Evolutionary conservation across 2,329 filamentous ascomycete genomes (phyloP).

Genomic region (Remersonia thermophila): DNA sequence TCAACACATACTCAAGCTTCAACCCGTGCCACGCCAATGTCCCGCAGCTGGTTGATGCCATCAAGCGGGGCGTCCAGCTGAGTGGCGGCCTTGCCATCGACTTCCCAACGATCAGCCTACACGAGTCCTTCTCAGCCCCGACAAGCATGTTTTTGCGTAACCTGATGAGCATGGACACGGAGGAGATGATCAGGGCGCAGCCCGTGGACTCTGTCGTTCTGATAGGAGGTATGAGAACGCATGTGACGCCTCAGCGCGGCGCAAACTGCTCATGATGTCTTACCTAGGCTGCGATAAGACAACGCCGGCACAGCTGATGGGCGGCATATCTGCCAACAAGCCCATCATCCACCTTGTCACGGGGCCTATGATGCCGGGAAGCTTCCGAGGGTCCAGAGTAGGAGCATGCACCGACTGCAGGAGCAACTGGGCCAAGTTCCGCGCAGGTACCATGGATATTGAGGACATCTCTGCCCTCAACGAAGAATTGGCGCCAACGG

Average conservation of each 20-base stretch:
- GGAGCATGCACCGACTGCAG: slow-evolving; percentile 66
- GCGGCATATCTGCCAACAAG: slow-evolving; percentile 62
- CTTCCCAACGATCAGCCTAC: slow-evolving; percentile 61
- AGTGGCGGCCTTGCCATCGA: slow-evolving; percentile 56
- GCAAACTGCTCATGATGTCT: too few relatives aligned
- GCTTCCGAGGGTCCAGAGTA: slow-evolving; percentile 48
- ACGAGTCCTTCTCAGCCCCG: slow-evolving; percentile 56
- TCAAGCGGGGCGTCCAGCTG: slow-evolving; percentile 55
- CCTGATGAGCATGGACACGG: slow-evolving; percentile 68
- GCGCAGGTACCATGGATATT: slow-evolving; percentile 54
- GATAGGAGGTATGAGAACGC: slow-evolving; percentile 42
- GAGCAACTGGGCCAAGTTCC: slow-evolving; percentile 59
- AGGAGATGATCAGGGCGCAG: slow-evolving; percentile 64
- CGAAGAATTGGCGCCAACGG: slow-evolving; percentile 60
- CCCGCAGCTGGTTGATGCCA: slow-evolving; percentile 58
- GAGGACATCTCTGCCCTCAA: slow-evolving; percentile 61
- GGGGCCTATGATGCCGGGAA: slow-evolving; percentile 65
- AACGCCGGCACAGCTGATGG: slow-evolving; percentile 63
- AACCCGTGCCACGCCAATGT: slow-evolving; percentile 65
- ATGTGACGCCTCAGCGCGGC: neutral
- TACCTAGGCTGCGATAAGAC: slow-evolving; percentile 58
- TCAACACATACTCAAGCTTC: slow-evolving; percentile 61
- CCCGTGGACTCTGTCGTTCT: slow-evolving; percentile 56
- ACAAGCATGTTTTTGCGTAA: slow-evolving; percentile 67
- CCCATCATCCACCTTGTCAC: slow-evolving; percentile 57